Evolutionary conservation across 176 grass and related monocot species (phyloP).

Genomic region (Chloris gayana): DNA sequence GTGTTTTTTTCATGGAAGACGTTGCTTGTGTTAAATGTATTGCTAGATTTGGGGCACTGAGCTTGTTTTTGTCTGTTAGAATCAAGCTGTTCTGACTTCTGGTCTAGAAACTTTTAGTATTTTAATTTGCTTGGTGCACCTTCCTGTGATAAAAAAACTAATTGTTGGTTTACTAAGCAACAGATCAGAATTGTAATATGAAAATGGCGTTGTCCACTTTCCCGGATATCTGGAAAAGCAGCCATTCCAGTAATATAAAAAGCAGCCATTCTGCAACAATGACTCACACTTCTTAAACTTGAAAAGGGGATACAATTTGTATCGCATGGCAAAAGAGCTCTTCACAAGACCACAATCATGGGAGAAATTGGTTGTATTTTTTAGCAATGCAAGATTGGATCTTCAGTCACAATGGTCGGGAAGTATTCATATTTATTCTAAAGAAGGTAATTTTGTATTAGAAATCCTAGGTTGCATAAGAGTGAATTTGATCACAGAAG

Average conservation of each 20-base stretch:
- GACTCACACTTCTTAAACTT: neutral
- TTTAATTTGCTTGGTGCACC: neutral
- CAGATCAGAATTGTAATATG: neutral
- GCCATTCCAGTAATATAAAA: no score
- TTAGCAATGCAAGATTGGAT: neutral
- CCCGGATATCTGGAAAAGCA: neutral
- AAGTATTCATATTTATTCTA: neutral
- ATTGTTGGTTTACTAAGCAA: neutral
- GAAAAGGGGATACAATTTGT: neutral
- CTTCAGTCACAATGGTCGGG: neutral
- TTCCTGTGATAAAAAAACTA: constrained; percentile 21
- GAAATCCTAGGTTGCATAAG: neutral
- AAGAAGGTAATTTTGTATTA: neutral
- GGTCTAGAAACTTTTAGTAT: neutral
- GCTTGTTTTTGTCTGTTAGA: neutral
- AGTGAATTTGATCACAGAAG: neutral
- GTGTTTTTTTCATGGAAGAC: no score
- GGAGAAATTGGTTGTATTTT: neutral
- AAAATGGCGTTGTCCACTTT: neutral
- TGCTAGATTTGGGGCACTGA: neutral
- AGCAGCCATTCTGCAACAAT: neutral
- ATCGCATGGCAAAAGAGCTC: neutral
- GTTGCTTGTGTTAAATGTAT: neutral
- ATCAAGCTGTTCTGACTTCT: neutral
- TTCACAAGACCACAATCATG: neutral